Evolutionary conservation across 1,284 basidiomycete species (phyloP).

Genomic region (Ganoderma sinense): DNA sequence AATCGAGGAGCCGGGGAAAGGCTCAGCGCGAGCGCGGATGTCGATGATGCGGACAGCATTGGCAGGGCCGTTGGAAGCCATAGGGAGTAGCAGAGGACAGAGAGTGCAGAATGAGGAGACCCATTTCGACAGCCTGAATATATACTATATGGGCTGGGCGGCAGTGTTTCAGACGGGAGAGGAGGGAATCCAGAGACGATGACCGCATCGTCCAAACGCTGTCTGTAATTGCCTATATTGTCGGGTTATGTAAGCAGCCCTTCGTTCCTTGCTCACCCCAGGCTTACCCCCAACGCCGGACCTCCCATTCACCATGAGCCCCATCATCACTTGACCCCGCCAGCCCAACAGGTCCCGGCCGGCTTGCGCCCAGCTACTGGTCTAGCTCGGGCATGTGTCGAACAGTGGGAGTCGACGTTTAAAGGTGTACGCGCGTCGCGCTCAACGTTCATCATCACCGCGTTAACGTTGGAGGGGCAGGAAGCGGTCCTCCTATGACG

Average conservation of each 20-base stretch:
- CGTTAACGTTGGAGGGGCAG: background rate
- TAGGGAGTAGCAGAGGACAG: slow-evolving; percentile 5
- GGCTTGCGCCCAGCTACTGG: background rate
- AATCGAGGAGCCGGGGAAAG: slow-evolving; percentile 46
- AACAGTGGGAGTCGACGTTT: background rate
- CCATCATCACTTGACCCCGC: slow-evolving; percentile 32
- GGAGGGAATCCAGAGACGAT: slow-evolving; percentile 8
- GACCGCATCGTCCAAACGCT: slow-evolving; percentile 8
- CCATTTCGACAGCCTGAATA: slow-evolving; percentile 19
- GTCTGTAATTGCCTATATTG: slow-evolving; percentile 10
- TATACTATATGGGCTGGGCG: slow-evolving; percentile 13
- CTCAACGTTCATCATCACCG: background rate
- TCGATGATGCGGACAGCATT: slow-evolving; percentile 55
- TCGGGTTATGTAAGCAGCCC: slow-evolving; percentile 31
- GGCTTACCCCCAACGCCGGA: slow-evolving; percentile 11
- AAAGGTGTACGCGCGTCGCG: background rate
- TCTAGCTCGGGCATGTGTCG: background rate
- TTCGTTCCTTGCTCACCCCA: slow-evolving; percentile 28
- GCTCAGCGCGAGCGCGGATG: slow-evolving; percentile 45
- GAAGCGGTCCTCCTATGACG: background rate
- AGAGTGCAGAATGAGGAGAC: background rate
- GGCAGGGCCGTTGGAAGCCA: slow-evolving; percentile 19
- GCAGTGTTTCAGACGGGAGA: background rate
- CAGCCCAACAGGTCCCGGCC: background rate
- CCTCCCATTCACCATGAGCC: background rate